Percentiles rank a stretch among this genome's conserved stretches.
Evolutionary conservation across 2,329 filamentous ascomycete species (phyloP).

Genomic region (Xylariaceae sp.): DNA sequence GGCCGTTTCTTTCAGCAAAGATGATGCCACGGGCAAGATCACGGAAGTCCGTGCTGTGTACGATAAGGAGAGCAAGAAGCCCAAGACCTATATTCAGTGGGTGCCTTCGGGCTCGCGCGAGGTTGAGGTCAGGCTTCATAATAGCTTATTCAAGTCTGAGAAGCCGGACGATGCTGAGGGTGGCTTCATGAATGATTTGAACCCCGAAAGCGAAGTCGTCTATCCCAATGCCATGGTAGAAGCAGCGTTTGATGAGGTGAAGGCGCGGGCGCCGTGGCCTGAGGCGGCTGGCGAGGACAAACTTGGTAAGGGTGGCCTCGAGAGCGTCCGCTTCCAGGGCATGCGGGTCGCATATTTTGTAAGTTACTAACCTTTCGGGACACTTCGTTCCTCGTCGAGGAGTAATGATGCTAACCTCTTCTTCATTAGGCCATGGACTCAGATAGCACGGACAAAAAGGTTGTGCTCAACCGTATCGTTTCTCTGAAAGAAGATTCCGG

Average conservation of each 20-base stretch:
- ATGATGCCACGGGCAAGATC: slow-evolving; percentile 56
- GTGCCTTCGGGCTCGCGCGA: slow-evolving; percentile 66
- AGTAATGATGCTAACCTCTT: neutral
- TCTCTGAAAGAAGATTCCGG: slow-evolving; percentile 83
- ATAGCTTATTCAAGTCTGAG: slow-evolving; percentile 80
- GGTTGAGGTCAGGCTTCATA: slow-evolving; percentile 74
- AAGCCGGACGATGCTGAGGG: slow-evolving; percentile 74
- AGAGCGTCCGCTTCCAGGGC: slow-evolving; percentile 84
- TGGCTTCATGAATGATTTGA: slow-evolving; percentile 80
- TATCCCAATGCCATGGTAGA: slow-evolving; percentile 77
- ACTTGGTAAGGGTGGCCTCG: slow-evolving; percentile 57
- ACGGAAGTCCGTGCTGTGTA: slow-evolving; percentile 63
- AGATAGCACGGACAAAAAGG: slow-evolving; percentile 72
- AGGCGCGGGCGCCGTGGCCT: slow-evolving; percentile 72
- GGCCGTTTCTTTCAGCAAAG: slow-evolving; percentile 64
- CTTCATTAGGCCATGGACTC: slow-evolving; percentile 60
- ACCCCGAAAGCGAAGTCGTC: slow-evolving; percentile 78
- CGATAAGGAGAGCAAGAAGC: slow-evolving; percentile 66
- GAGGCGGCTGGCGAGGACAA: slow-evolving; percentile 68
- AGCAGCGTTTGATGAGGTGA: slow-evolving; percentile 75
- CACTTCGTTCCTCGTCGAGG: neutral
- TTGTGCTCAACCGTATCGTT: slow-evolving; percentile 89
- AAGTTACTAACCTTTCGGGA: slow-evolving; percentile 24
- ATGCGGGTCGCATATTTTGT: slow-evolving; percentile 84
- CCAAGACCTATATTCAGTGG: slow-evolving; percentile 90